Evolutionary conservation across 2,329 filamentous ascomycete genomes (phyloP).

Genomic region (Madurella mycetomatis): DNA sequence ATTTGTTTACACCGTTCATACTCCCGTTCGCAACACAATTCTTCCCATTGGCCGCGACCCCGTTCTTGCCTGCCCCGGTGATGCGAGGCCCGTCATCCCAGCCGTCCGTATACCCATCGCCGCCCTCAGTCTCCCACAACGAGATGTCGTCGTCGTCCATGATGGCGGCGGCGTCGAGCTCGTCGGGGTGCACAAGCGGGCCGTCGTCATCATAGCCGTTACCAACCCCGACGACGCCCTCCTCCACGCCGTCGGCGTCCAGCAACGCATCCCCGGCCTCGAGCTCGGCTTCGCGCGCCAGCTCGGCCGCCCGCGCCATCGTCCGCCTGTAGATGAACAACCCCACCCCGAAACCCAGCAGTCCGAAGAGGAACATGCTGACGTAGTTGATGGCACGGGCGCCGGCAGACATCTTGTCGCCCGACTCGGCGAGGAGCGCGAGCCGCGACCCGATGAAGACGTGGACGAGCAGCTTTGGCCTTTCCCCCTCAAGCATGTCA

Average conservation of each 20-base stretch:
- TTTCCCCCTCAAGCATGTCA: constrained; percentile 25
- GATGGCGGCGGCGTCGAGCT: constrained; percentile 43
- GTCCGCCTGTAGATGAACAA: constrained; percentile 77
- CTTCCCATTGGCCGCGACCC: not conserved
- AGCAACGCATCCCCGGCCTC: constrained; percentile 14
- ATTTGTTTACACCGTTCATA: constrained; percentile 9
- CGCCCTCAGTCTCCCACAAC: constrained; percentile 47
- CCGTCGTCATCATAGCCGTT: constrained; percentile 35
- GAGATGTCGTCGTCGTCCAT: constrained; percentile 59
- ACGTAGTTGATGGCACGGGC: constrained; percentile 81
- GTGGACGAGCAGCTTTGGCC: constrained; percentile 84
- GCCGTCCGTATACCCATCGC: constrained; percentile 26
- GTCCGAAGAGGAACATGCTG: constrained; percentile 67
- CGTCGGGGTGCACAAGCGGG: constrained; percentile 25
- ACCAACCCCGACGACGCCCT: constrained; percentile 36
- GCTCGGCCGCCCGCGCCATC: constrained; percentile 57
- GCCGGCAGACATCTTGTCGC: constrained; percentile 73
- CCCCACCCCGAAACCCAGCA: constrained; percentile 71
- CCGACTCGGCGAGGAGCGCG: constrained; percentile 75
- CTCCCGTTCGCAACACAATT: not conserved
- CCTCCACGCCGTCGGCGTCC: constrained; percentile 13
- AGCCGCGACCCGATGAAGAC: constrained; percentile 87
- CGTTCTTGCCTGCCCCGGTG: constrained; percentile 23
- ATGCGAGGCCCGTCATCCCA: constrained; percentile 30
- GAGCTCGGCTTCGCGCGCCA: constrained; percentile 46